Percentiles rank a stretch among this genome's conserved stretches.
Evolutionary conservation across 495 filamentous ascomycete species (phyloP).

Genomic region (Penicillium argentinense): DNA sequence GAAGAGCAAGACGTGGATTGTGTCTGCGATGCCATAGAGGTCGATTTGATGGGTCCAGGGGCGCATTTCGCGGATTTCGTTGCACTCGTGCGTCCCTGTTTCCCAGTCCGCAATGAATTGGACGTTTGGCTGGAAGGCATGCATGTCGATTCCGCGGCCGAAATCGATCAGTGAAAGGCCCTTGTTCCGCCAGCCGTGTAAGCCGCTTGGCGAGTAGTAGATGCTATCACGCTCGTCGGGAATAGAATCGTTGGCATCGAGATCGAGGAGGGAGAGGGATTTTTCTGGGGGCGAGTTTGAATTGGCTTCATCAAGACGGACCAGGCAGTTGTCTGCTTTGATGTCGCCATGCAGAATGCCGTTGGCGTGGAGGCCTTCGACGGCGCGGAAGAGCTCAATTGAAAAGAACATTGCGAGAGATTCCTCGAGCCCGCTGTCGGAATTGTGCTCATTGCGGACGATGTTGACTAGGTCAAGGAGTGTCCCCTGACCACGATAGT

Average conservation of each 20-base stretch:
- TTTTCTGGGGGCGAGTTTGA: conserved; percentile 19
- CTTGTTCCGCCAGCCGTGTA: conserved; percentile 74
- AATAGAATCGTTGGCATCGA: conserved; percentile 46
- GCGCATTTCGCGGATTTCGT: conserved; percentile 87
- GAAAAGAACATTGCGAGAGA: conserved; percentile 89
- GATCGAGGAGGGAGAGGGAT: conserved; percentile 32
- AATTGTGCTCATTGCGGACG: conserved; percentile 63
- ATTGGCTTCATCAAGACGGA: conserved; percentile 65
- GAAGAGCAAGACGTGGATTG: conserved; percentile 83
- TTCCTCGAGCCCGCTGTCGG: conserved; percentile 77
- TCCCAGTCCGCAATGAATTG: conserved; percentile 96
- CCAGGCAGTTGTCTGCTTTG: conserved; percentile 91
- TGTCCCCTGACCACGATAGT: conserved; percentile 87
- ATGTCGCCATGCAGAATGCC: conserved; percentile 89
- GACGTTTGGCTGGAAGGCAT: conserved; percentile 70
- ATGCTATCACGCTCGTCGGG: conserved; percentile 35
- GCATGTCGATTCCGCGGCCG: conserved; percentile 92
- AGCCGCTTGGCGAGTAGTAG: conserved; percentile 69
- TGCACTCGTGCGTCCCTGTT: conserved; percentile 77
- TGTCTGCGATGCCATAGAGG: conserved; percentile 86
- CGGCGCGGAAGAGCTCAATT: conserved; percentile 84
- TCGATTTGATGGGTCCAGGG: conserved; percentile 98
- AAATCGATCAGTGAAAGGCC: conserved; percentile 91
- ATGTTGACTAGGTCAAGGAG: conserved; percentile 90
- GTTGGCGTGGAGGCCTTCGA: conserved; percentile 80